phyloP scores from a whole-genome alignment of 2,329 filamentous ascomycete genomes.

The Ceratocystis huliohia region DNA sequence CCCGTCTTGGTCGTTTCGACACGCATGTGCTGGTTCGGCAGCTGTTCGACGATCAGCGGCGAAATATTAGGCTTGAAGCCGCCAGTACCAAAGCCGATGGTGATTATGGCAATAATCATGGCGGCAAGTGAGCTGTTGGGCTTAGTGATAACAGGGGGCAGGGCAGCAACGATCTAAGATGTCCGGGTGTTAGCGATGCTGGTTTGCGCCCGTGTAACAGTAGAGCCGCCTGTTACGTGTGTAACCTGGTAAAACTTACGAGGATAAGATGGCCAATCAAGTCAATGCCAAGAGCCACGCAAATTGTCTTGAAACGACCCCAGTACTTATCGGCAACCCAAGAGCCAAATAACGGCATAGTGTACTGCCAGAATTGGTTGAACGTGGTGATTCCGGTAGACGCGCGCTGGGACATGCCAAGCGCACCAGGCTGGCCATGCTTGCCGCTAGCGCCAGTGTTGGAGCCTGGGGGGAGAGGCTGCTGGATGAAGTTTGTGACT shows the following conservation, averaged over 20 bases:
- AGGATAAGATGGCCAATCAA: conserved; percentile 55
- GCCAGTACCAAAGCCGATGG: conserved; percentile 50
- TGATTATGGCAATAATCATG: conserved; percentile 47
- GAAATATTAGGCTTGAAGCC: conserved; percentile 66
- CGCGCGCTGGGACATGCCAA: conserved; percentile 45
- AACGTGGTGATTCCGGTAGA: conserved; percentile 35
- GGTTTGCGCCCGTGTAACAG: neutral
- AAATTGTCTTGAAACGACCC: conserved; percentile 58
- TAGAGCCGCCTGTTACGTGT: neutral
- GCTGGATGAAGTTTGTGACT: conserved; percentile 51
- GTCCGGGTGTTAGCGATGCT: neutral
- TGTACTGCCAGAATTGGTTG: conserved; percentile 48
- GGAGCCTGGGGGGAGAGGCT: conserved; percentile 42
- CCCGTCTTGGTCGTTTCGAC: conserved; percentile 41
- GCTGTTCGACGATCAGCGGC: conserved; percentile 54
- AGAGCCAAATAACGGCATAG: conserved; percentile 45
- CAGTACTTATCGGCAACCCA: conserved; percentile 43
- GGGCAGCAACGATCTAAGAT: conserved; percentile 42
- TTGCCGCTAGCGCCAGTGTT: conserved; percentile 37
- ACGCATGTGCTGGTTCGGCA: conserved; percentile 41
- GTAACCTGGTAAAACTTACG: conserved; percentile 7
- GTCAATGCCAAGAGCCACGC: conserved; percentile 46
- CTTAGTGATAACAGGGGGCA: conserved; percentile 48
- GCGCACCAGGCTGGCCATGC: conserved; percentile 37
- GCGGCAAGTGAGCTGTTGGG: conserved; percentile 44